Percentiles rank a stretch among this genome's conserved stretches.
Evolutionary conservation across 768 basidiomycete genomes (phyloP).

Genomic region (Leccinum boreale): DNA sequence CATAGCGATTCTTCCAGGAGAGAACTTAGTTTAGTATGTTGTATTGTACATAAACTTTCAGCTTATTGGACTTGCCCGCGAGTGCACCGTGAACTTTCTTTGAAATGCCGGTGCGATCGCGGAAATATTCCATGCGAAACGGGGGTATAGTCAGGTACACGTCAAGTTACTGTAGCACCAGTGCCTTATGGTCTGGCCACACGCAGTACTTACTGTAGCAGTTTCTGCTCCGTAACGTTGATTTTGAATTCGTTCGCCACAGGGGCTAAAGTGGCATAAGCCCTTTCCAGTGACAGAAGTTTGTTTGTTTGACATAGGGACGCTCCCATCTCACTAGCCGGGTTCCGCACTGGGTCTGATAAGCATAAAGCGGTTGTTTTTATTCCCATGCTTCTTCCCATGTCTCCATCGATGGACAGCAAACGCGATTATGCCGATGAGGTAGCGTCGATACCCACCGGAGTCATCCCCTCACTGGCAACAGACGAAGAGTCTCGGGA

Average conservation of each 20-base stretch:
- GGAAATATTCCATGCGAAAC: not conserved
- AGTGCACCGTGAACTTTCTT: not conserved
- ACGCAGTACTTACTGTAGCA: not conserved
- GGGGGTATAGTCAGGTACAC: constrained; percentile 1
- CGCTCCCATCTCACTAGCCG: constrained; percentile 5
- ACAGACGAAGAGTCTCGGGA: not conserved
- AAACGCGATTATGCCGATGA: constrained; percentile 24
- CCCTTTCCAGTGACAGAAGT: constrained; percentile 10
- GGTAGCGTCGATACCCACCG: not conserved
- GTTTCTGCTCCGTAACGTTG: not conserved
- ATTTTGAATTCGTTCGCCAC: not conserved
- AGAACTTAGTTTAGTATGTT: constrained; percentile 44
- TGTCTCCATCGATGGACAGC: constrained; percentile 22
- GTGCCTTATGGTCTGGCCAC: not conserved
- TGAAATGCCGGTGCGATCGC: not conserved
- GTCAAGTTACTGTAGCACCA: not conserved
- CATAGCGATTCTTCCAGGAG: constrained; percentile 82
- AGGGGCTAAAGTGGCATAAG: not conserved
- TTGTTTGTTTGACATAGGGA: not conserved
- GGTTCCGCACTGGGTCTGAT: constrained; percentile 1
- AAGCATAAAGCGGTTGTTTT: constrained; percentile 4
- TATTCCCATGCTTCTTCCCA: not conserved
- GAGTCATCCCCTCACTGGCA: not conserved
- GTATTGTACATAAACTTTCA: constrained; percentile 4
- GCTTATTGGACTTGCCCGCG: constrained; percentile 2